Base-by-base conservation (phyloP, 257 asterid genomes). In the Scutellaria barbata region DNA sequence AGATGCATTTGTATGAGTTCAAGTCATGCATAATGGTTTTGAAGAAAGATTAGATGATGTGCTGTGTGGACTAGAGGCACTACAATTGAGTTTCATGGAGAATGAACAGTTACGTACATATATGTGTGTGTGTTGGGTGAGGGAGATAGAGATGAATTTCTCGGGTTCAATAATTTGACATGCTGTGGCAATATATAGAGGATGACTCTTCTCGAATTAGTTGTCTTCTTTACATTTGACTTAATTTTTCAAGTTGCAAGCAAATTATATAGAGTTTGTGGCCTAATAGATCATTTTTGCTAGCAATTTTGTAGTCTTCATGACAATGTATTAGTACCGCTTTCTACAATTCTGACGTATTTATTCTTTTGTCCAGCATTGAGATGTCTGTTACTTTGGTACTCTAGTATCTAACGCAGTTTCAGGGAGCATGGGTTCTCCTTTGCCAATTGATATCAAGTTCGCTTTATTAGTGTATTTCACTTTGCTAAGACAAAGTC, bases 401-500 rank as follows among this genome's bases (percentile, higher is more conserved):
- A 22, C 11, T 33, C 66, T 42, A 50, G 42, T 14, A 20, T 41
- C 48, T 40, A 22, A n/a, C 63, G 30, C 25, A 35, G 65, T 25
- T 55, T 55, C 63, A 7, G 59, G 51, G 64, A 25, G 35, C 17
- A 18, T 53, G 58, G 14, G 20, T 9, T 16, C 39, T 57, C 56
- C 47, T 57, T 33, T 56, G 12, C 33, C 77, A 51, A 17, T 68
- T 63, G 14, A 39, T 69, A 8, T 6, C 43, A 8, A 30, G 45
- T 35, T 56, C 35, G 18, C 61, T 33, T 47, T 43, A 10, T 58
- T 53, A 13, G 16, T 65, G 67, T 48, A 39, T 40, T 22, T 76
- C 54, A 62, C 59, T 69, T 57, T 30, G 37, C 41, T 60, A 47
- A 25, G 30, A 45, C 20, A 42, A 9, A 76, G 8, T 72, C 22